Percentiles rank a stretch among this genome's conserved stretches.
Evolutionary conservation across 2,329 filamentous ascomycete species (phyloP).

Genomic region (Ascocoryne sarcoides): DNA sequence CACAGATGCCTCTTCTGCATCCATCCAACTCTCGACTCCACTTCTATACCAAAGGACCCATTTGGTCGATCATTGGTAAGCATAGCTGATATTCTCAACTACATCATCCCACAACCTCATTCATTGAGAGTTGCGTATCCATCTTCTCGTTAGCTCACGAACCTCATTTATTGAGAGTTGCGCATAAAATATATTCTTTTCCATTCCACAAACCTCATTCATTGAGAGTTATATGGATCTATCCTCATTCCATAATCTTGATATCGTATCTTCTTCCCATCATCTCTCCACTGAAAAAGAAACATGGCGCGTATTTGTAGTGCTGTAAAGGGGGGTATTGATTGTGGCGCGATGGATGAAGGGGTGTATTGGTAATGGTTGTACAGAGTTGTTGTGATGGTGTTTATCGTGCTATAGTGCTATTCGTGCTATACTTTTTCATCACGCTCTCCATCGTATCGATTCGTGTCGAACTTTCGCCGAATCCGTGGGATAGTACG

Average conservation of each 20-base stretch:
- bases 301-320: not conserved
- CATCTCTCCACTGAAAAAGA: not conserved
- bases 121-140: not conserved
- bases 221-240: not conserved
- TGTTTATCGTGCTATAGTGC: not conserved
- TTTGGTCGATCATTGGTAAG: not conserved
- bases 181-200: no score
- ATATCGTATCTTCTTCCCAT: no score
- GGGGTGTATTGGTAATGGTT: not conserved
- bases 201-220: not conserved
- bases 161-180: not conserved
- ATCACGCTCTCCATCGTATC: not conserved
- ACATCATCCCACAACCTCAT: not conserved
- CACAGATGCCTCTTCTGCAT: not conserved
- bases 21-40: not conserved
- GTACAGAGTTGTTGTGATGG: not conserved
- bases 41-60: not conserved
- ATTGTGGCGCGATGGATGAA: conserved; percentile 3
- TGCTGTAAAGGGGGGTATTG: not conserved
- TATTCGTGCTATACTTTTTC: not conserved
- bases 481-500: not conserved
- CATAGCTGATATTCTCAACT: not conserved
- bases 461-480: not conserved
- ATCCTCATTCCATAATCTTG: not conserved
- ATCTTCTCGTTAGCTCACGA: not conserved